Evolutionary conservation across 108 stramenopile genomes (phyloP).

Genomic region (Pseudonitzschia multiseries): DNA sequence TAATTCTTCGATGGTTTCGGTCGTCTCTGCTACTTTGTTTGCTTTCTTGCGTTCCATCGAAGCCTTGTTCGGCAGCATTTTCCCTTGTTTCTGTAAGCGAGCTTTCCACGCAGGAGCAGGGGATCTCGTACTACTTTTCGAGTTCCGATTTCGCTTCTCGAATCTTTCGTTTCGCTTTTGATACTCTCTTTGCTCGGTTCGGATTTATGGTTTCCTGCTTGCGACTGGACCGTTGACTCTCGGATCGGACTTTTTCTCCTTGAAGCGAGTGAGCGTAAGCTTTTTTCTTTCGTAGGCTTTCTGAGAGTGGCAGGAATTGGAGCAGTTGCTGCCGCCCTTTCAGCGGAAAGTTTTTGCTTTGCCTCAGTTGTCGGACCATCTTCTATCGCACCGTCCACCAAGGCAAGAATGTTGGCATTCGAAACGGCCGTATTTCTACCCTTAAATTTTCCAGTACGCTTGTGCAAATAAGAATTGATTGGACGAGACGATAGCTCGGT

Average conservation of each 20-base stretch:
- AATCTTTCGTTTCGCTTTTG: no score
- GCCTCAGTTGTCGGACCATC: conserved; percentile 27
- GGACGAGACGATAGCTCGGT: conserved; percentile 22
- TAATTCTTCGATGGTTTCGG: background rate
- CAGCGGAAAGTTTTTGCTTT: conserved; percentile 22
- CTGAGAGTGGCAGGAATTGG: background rate
- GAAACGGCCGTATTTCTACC: background rate
- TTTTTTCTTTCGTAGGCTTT: background rate
- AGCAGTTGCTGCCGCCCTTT: conserved; percentile 17
- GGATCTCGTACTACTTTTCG: no score
- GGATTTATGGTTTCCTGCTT: no score
- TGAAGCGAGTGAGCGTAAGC: no score
- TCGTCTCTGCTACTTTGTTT: background rate
- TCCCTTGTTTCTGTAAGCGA: background rate
- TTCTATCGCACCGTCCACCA: conserved; percentile 33
- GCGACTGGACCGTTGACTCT: no score
- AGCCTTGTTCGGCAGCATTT: background rate
- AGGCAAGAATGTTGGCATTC: conserved; percentile 19
- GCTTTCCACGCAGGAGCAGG: no score
- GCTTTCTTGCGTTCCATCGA: background rate
- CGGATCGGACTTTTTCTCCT: no score
- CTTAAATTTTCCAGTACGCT: conserved; percentile 4
- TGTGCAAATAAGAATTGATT: background rate
- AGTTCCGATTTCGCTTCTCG: no score
- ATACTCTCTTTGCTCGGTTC: no score